Conservation (phyloP, 306 rosid species). For the Cicer pinnatifidum region DNA sequence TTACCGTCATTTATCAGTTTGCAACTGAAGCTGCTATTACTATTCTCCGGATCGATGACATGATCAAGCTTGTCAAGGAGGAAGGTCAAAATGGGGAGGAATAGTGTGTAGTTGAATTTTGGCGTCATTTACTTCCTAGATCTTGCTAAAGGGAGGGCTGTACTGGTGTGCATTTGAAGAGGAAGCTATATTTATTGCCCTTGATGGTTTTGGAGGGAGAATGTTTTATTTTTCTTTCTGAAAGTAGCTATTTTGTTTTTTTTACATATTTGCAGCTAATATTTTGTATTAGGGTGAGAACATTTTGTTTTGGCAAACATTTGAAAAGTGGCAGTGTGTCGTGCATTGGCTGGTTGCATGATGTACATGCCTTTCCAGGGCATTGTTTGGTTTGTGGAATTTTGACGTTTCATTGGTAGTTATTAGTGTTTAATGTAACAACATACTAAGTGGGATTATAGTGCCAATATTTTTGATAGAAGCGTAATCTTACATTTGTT, state of each 20-base stretch:
- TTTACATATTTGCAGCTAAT: conserved; percentile 16
- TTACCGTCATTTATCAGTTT: conserved; percentile 55
- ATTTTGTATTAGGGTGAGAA: conserved; percentile 32
- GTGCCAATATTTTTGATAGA: conserved; percentile 20
- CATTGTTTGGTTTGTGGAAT: conserved; percentile 41
- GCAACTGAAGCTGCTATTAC: conserved; percentile 99
- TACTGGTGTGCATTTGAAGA: conserved; percentile 43
- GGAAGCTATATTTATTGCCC: conserved; percentile 43
- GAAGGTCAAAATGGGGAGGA: conserved; percentile 73
- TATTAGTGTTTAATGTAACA: conserved; percentile 12
- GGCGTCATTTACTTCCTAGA: conserved; percentile 19
- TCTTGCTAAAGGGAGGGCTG: background rate
- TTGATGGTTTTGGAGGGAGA: conserved; percentile 39
- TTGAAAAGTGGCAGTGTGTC: conserved; percentile 28
- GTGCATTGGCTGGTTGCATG: conserved; percentile 43
- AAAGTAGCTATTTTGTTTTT: conserved; percentile 22
- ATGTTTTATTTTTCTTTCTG: conserved; percentile 29
- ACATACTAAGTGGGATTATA: conserved; percentile 15
- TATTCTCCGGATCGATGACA: conserved; percentile 95
- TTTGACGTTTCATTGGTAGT: conserved; percentile 32
- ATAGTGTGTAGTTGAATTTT: conserved; percentile 39
- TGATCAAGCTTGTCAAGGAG: conserved; percentile 92
- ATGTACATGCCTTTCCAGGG: conserved; percentile 35
- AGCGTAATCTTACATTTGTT: background rate
- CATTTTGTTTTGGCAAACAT: conserved; percentile 25